Percentiles rank a stretch among this genome's conserved stretches.
Evolutionary conservation across 768 basidiomycete species (phyloP).

Genomic region (Hygrophoropsis aurantiaca): DNA sequence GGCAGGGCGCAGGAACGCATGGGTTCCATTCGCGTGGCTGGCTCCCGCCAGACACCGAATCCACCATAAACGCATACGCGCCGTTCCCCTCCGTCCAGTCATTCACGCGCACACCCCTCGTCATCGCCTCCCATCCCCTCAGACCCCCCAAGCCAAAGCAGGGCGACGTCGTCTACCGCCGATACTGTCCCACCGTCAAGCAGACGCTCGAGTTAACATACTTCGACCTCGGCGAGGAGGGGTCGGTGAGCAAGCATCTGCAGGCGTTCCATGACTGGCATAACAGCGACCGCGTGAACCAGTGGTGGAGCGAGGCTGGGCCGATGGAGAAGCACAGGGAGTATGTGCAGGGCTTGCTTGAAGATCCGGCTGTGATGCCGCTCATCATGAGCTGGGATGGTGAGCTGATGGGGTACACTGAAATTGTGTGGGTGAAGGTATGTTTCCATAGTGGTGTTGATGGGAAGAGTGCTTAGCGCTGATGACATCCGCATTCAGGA

Average conservation of each 20-base stretch:
- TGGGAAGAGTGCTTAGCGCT: neutral
- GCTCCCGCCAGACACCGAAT: conserved; percentile 26
- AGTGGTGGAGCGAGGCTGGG: conserved; percentile 46
- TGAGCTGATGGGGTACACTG: conserved; percentile 42
- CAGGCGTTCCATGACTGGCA: conserved; percentile 50
- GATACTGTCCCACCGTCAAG: conserved; percentile 34
- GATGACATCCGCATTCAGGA: conserved; percentile 10
- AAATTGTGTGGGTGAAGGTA: conserved; percentile 48
- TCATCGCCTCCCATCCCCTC: conserved; percentile 53
- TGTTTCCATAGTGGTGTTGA: conserved; percentile 10
- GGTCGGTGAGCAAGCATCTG: conserved; percentile 30
- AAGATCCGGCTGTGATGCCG: conserved; percentile 39
- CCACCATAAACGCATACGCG: conserved; percentile 24
- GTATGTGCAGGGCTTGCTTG: conserved; percentile 36
- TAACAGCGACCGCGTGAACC: conserved; percentile 45
- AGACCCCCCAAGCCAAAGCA: conserved; percentile 45
- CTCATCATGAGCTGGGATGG: conserved; percentile 50
- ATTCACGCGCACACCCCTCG: conserved; percentile 45
- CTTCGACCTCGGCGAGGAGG: conserved; percentile 21
- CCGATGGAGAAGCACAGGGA: conserved; percentile 41
- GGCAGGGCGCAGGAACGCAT: conserved; percentile 48
- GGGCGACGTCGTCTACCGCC: conserved; percentile 40
- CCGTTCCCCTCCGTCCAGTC: conserved; percentile 37
- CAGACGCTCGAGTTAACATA: conserved; percentile 29
- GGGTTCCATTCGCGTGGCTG: conserved; percentile 30